These are phyloP conservation scores for Rhizopus sp. DNA, from an alignment of 371 early-diverging fungal species.

Conservation along the genomic window DNA sequence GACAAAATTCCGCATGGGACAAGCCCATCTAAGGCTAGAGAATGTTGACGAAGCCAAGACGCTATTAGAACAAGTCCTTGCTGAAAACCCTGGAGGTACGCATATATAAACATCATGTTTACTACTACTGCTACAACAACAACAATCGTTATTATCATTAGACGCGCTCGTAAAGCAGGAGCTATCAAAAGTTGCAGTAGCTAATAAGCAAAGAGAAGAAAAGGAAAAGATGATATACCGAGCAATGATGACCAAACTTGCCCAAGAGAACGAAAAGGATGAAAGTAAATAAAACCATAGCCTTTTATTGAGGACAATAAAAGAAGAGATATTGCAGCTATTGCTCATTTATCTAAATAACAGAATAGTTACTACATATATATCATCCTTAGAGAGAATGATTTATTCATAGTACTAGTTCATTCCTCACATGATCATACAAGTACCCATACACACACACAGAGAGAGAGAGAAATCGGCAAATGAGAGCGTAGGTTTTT, in stretches of 20 bases:
- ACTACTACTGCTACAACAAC: background rate
- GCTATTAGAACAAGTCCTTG: constrained; percentile 23
- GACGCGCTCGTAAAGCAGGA: constrained; percentile 37
- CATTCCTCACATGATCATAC: too few relatives aligned
- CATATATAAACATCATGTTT: background rate
- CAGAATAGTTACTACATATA: too few relatives aligned
- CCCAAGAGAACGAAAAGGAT: constrained; percentile 14
- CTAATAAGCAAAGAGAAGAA: constrained; percentile 24
- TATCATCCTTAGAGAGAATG: too few relatives aligned
- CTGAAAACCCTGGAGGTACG: constrained; percentile 39
- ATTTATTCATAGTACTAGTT: too few relatives aligned
- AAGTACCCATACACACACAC: too few relatives aligned
- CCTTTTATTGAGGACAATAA: too few relatives aligned
- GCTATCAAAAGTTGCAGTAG: constrained; percentile 50
- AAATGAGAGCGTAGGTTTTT: too few relatives aligned
- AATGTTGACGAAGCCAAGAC: constrained; percentile 33
- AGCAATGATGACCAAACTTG: constrained; percentile 36
- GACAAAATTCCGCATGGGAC: constrained; percentile 44
- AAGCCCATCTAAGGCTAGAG: constrained; percentile 36
- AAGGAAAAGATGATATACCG: constrained; percentile 31
- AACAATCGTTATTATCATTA: background rate
- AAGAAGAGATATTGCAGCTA: too few relatives aligned
- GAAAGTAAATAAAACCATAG: background rate
- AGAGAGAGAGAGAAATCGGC: too few relatives aligned
- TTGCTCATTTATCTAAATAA: too few relatives aligned